Conservation (phyloP, 1,139 yeast genomes). For the Meyerozyma carpophila region DNA sequence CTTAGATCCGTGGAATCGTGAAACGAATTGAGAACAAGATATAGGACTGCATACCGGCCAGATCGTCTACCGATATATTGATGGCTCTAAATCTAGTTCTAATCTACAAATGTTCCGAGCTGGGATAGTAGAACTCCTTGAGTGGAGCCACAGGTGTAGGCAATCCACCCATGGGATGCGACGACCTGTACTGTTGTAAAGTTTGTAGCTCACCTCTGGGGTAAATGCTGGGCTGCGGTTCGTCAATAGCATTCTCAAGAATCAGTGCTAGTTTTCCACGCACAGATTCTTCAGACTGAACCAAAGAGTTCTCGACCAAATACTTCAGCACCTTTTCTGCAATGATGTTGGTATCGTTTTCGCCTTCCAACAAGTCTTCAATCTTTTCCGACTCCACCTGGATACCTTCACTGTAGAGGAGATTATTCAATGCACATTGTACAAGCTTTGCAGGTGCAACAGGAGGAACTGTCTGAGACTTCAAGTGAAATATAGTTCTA, state of each 20-base stretch:
- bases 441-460: slow-evolving; percentile 19
- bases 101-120: background rate
- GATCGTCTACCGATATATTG: too few species aligned
- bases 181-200: slow-evolving; percentile 21
- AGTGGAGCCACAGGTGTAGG: slow-evolving; percentile 31
- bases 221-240: slow-evolving; percentile 23
- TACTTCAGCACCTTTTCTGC: slow-evolving; percentile 5
- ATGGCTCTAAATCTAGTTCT: background rate
- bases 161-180: slow-evolving; percentile 20
- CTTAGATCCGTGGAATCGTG: background rate
- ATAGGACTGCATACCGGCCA: background rate
- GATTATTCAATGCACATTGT: slow-evolving; percentile 24
- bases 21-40: background rate
- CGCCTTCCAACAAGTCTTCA: slow-evolving; percentile 19
- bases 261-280: slow-evolving; percentile 3
- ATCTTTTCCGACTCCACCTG: slow-evolving; percentile 22
- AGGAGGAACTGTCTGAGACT: slow-evolving; percentile 46
- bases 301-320: slow-evolving; percentile 2
- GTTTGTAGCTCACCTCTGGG: slow-evolving; percentile 21
- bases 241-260: slow-evolving; percentile 11
- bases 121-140: slow-evolving; percentile 24
- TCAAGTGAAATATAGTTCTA: slow-evolving; percentile 60
- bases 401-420: slow-evolving; percentile 17
- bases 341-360: slow-evolving; percentile 12
- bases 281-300: background rate